A percentile compares a stretch with the other conserved stretches of the same genome.
Evolutionary conservation across 1,284 basidiomycete species (phyloP).

Genomic region (Serendipita sp.): DNA sequence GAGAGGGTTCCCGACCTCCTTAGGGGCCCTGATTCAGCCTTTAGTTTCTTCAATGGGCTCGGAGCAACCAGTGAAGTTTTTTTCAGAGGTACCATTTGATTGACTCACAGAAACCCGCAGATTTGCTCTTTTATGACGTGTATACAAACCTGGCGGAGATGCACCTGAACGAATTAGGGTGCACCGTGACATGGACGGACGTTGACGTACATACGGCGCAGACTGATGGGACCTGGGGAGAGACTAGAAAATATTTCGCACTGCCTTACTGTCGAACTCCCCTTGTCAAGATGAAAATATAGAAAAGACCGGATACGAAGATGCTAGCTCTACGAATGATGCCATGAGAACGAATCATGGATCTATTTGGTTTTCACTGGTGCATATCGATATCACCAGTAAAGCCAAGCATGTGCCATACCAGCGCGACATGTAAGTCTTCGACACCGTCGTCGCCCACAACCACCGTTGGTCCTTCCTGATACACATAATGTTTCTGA

Average conservation of each 20-base stretch:
- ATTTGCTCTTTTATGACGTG: slow-evolving; percentile 81
- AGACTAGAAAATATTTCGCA: slow-evolving; percentile 58
- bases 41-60: slow-evolving; percentile 94
- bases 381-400: not conserved
- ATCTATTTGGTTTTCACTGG: not conserved
- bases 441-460: not conserved
- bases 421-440: slow-evolving; percentile 23
- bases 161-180: slow-evolving; percentile 70
- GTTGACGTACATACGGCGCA: slow-evolving; percentile 39
- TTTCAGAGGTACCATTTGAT: slow-evolving; percentile 4
- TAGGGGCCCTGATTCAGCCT: slow-evolving; percentile 60
- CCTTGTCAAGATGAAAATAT: slow-evolving; percentile 11
- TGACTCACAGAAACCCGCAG: slow-evolving; percentile 26
- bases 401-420: slow-evolving; percentile 6
- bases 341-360: slow-evolving; percentile 4
- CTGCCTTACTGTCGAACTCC: slow-evolving; percentile 38
- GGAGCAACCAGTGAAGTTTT: slow-evolving; percentile 72
- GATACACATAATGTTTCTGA: not conserved
- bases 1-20: slow-evolving; percentile 69
- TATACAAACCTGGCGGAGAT: slow-evolving; percentile 78
- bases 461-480: not conserved
- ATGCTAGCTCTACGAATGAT: slow-evolving; percentile 5
- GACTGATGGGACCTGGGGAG: slow-evolving; percentile 42
- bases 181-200: slow-evolving; percentile 60
- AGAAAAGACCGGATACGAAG: slow-evolving; percentile 3